Evolutionary conservation across 306 rosid species (phyloP), one percentile per base, ranked within the genome.

Genomic region (Erythrophleum fordii): DNA sequence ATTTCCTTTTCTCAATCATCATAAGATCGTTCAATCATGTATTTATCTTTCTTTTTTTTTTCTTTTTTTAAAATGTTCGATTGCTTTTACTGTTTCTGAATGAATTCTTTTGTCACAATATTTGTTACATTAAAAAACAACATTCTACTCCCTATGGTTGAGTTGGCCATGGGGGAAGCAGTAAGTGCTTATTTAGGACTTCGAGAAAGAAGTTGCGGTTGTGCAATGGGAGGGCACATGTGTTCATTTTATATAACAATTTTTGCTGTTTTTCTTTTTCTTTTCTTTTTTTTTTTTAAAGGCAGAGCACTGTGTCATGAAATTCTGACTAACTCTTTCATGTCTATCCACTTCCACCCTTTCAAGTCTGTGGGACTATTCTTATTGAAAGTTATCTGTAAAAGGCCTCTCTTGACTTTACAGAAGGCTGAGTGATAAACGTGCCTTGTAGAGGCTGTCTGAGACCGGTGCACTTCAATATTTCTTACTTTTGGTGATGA

Each of bases 11-110:
- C 23, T 74, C 6, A 8, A 59, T 66, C 17, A 44, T 31, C 34
- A 18, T 80, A 34, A 11, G 16, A 41, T 42, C 17, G 1, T 68
- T 80, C 42, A 68, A 51, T 9, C 23, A 20, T n/a, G 52, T 65
- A 42, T 8, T 62, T 76, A 37, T 45, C 55, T 64, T 44, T 39
- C 52, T 26, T 37, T n/a, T 11, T 45, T 31, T 34, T 61, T 64
- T 29, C n/a, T n/a, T n/a, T n/a, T n/a, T n/a, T n/a, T n/a, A n/a
- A n/a, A 37, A 72, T 74, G 52, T 44, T 69, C 58, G 78, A 69
- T 62, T 84, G 77, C 77, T 48, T 80, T 72, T 56, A 22, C 7
- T 70, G 76, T 73, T 62, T 69, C 42, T 69, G 60, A 70, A 29
- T 66, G 48, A 11, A 70, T 69, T 67, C 9, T 34, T 61, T 66